Conservation (phyloP, 2,329 filamentous ascomycete species). For the Reticulascus tulasneorum region DNA sequence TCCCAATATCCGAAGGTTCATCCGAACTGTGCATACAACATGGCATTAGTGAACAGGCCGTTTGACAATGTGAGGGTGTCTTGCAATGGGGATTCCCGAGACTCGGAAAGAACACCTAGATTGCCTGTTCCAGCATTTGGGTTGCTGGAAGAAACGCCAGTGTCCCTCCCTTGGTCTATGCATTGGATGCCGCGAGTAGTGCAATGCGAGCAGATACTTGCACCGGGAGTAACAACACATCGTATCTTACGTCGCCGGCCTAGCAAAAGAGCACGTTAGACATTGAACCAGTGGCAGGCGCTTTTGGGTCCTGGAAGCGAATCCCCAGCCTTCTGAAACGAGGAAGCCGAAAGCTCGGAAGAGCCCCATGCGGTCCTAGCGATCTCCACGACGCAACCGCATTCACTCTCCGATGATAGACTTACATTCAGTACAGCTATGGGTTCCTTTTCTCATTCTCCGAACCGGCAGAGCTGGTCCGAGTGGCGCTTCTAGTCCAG, state of each 20-base stretch:
- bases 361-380: no score
- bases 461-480: no score
- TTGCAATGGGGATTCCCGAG: conserved; percentile 4
- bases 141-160: conserved; percentile 4
- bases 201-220: conserved; percentile 38
- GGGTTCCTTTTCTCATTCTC: conserved; percentile 23
- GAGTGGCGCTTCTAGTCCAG: no score
- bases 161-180: conserved; percentile 10
- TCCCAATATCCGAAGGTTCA: no score
- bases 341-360: no score
- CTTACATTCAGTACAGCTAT: conserved; percentile 22
- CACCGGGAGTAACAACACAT: conserved; percentile 35
- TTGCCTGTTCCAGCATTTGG: conserved; percentile 2
- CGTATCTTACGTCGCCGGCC: conserved; percentile 43
- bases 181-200: conserved; percentile 8
- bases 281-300: not conserved
- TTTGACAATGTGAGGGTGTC: conserved; percentile 6
- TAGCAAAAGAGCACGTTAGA: conserved; percentile 16
- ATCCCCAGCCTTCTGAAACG: no score
- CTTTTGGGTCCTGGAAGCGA: not conserved
- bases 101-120: not conserved
- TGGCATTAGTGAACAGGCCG: no score
- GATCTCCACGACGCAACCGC: no score
- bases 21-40: no score
- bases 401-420: no score